Evolutionary conservation across 495 filamentous ascomycete species (phyloP).

Genomic region (Articulospora tetracladia): DNA sequence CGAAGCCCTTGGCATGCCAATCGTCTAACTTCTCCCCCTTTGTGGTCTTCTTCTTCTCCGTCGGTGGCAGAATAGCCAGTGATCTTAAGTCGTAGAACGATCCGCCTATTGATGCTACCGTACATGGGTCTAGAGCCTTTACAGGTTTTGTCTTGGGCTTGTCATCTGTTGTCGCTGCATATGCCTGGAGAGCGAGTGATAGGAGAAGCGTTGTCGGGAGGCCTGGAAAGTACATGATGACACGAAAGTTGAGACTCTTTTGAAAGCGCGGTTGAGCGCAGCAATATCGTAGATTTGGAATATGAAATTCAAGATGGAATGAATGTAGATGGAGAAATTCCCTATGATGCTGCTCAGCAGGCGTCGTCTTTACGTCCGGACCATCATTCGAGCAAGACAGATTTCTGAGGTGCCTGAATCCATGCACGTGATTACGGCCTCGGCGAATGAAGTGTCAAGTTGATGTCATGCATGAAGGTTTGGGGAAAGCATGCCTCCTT

Average conservation of each 20-base stretch:
- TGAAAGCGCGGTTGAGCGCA: slow-evolving; percentile 24
- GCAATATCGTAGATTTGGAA: not conserved
- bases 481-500: too few species aligned
- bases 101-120: slow-evolving; percentile 71
- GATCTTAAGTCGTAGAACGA: slow-evolving; percentile 87
- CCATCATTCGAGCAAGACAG: not conserved
- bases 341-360: not conserved
- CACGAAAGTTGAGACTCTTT: slow-evolving; percentile 10
- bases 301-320: not conserved
- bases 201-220: slow-evolving; percentile 27
- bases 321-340: slow-evolving; percentile 6
- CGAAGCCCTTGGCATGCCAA: slow-evolving; percentile 64
- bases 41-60: slow-evolving; percentile 46
- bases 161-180: slow-evolving; percentile 31
- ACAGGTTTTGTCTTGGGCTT: slow-evolving; percentile 28
- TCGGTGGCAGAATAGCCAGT: slow-evolving; percentile 55
- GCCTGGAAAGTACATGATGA: slow-evolving; percentile 23
- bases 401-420: not conserved
- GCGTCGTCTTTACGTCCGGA: not conserved
- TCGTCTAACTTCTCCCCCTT: slow-evolving; percentile 47
- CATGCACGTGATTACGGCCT: not conserved
- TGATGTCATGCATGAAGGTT: not conserved
- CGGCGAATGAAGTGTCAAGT: not conserved
- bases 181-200: slow-evolving; percentile 29
- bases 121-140: slow-evolving; percentile 63